These are phyloP conservation scores for Exophiala calicioides DNA, from an alignment of 2,329 filamentous ascomycete species.

Conservation along the genomic window DNA sequence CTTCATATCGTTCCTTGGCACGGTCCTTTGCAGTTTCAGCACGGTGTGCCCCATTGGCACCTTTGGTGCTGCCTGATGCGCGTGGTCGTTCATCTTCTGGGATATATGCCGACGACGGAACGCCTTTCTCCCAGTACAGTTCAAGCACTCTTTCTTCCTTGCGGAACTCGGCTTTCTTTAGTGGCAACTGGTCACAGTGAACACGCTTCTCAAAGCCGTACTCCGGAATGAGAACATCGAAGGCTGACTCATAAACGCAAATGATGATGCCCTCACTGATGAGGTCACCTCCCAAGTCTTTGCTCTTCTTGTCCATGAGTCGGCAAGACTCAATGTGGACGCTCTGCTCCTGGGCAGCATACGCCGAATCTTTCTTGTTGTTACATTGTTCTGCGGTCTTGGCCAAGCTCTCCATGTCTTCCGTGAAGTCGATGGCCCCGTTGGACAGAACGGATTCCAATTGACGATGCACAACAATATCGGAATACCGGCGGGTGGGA, in stretches of 20 bases:
- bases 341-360: slow-evolving; percentile 97
- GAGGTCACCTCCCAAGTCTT: slow-evolving; percentile 84
- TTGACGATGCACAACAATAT: slow-evolving; percentile 93
- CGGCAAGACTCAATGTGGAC: slow-evolving; percentile 98
- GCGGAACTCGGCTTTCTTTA: slow-evolving; percentile 98
- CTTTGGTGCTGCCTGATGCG: slow-evolving; percentile 70
- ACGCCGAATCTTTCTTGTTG: slow-evolving; percentile 97
- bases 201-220: slow-evolving; percentile 99
- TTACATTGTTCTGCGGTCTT: slow-evolving; percentile 97
- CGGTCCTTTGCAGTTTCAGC: slow-evolving; percentile 79
- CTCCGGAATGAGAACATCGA: slow-evolving; percentile 96
- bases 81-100: slow-evolving; percentile 96
- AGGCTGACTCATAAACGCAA: slow-evolving; percentile 97
- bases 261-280: slow-evolving; percentile 95
- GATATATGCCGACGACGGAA: slow-evolving; percentile 91
- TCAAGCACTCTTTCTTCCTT: slow-evolving; percentile 94
- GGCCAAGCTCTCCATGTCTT: slow-evolving; percentile 81
- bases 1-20: slow-evolving; percentile 85
- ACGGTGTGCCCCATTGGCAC: slow-evolving; percentile 73
- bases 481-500: slow-evolving; percentile 89
- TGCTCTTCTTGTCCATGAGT: slow-evolving; percentile 87
- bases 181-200: slow-evolving; percentile 93
- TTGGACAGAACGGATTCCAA: slow-evolving; percentile 83
- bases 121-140: slow-evolving; percentile 99
- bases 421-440: slow-evolving; percentile 78